Conservation (phyloP, 148 eudicot species). For the Diospyros lotus region DNA sequence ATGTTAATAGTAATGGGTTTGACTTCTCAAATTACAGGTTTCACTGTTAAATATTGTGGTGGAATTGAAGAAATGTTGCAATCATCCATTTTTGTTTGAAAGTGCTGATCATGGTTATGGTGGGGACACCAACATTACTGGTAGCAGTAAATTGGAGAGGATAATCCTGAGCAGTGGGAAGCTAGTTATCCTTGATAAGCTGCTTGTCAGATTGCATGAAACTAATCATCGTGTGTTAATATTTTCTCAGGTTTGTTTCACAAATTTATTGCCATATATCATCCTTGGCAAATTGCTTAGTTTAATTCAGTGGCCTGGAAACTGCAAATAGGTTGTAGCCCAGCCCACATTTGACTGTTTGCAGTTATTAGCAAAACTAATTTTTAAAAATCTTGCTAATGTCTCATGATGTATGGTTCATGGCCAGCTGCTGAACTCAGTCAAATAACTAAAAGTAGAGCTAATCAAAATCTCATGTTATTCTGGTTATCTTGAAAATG, state of each 20-base stretch:
- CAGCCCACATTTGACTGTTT: not conserved
- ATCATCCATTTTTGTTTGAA: slow-evolving; percentile 98
- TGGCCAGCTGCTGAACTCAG: no score
- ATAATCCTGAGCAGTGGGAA: slow-evolving; percentile 91
- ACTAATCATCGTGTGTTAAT: slow-evolving; percentile 95
- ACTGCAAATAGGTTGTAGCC: not conserved
- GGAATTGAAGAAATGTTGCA: slow-evolving; percentile 99
- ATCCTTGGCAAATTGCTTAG: slow-evolving; percentile 5
- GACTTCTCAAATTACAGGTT: slow-evolving; percentile 53
- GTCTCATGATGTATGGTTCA: no score
- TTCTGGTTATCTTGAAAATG: no score
- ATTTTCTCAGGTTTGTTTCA: slow-evolving; percentile 80
- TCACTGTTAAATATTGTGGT: slow-evolving; percentile 97
- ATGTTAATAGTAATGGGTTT: not conserved
- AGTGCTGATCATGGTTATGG: slow-evolving; percentile 99
- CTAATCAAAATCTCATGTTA: no score
- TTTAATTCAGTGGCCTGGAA: not conserved
- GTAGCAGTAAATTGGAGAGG: slow-evolving; percentile 87
- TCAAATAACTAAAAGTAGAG: no score
- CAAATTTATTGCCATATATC: not conserved
- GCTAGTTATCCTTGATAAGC: slow-evolving; percentile 91
- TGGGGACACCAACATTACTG: slow-evolving; percentile 63
- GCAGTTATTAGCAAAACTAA: not conserved
- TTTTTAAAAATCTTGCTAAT: slow-evolving; percentile 3
- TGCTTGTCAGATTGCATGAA: slow-evolving; percentile 84